Conservation (phyloP, 208 protist species). For the Trypanosoma lewisi region DNA sequence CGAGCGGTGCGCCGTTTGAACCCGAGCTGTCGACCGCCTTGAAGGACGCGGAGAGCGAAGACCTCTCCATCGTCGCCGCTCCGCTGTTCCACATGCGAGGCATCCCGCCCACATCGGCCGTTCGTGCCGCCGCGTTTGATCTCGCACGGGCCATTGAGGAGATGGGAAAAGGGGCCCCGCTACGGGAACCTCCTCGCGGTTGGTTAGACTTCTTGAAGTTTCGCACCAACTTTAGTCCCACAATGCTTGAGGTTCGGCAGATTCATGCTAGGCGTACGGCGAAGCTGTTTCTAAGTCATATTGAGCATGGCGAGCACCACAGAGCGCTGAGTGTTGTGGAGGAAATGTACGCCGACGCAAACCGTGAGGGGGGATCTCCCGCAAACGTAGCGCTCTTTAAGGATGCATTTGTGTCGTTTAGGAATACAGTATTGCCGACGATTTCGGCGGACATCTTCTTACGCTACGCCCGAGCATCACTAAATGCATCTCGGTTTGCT, state of each 20-base stretch:
- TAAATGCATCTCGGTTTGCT: constrained; percentile 68
- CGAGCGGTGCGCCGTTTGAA: constrained; percentile 48
- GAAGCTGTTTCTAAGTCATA: constrained; percentile 43
- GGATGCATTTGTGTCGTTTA: constrained; percentile 53
- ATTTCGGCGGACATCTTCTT: constrained; percentile 74
- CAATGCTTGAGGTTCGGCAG: constrained; percentile 50
- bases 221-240: constrained; percentile 68
- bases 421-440: constrained; percentile 45
- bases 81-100: constrained; percentile 41
- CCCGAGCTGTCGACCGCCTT: constrained; percentile 52
- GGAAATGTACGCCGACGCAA: constrained; percentile 38
- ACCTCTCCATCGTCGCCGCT: constrained; percentile 51
- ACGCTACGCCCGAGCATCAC: constrained; percentile 54
- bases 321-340: constrained; percentile 64
- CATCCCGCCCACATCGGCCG: constrained; percentile 35
- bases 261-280: constrained; percentile 42
- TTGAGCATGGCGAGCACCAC: constrained; percentile 66
- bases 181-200: constrained; percentile 55
- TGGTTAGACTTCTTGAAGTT: constrained; percentile 88
- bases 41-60: constrained; percentile 75
- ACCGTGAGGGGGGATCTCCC: constrained; percentile 38
- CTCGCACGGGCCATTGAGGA: constrained; percentile 80
- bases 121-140: constrained; percentile 69
- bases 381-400: constrained; percentile 40
- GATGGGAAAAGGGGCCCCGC: constrained; percentile 43